Percentiles rank a stretch among this genome's conserved stretches.
These are phyloP conservation scores for Globisporangium uncinulatum DNA, from an alignment of 352 stramenopile genomes.

Conservation along the genomic window DNA sequence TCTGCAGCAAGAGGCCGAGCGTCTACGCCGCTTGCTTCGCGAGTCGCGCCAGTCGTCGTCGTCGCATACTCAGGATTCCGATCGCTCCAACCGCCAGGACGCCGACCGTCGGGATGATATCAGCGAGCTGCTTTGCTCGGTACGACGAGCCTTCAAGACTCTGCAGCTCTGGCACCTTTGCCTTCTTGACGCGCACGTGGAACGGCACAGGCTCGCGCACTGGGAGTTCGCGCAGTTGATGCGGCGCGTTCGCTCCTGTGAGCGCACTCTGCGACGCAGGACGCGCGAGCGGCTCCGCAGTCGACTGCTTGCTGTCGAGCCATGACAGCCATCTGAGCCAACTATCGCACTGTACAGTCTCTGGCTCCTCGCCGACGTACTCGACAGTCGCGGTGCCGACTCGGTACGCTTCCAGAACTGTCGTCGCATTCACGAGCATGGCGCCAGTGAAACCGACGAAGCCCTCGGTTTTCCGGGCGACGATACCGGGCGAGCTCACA, in stretches of 20 bases:
- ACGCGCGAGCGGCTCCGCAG: background rate
- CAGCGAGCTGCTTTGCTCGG: background rate
- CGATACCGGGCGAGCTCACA: background rate
- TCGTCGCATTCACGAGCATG: background rate
- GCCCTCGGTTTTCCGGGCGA: background rate
- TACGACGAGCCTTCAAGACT: background rate
- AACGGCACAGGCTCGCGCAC: background rate
- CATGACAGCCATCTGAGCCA: background rate
- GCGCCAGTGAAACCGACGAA: background rate
- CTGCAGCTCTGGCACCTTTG: background rate
- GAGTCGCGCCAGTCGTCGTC: background rate
- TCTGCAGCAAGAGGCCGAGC: background rate
- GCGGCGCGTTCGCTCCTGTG: background rate
- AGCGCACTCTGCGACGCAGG: background rate
- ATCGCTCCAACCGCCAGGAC: background rate
- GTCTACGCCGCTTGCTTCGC: background rate
- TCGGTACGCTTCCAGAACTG: background rate
- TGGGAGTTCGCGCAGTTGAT: background rate
- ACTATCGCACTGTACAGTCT: background rate
- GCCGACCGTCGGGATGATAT: background rate
- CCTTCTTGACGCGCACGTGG: background rate
- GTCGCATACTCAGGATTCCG: background rate
- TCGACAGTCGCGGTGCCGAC: background rate
- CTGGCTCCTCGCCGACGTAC: background rate
- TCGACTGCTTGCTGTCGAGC: background rate